Evolutionary conservation across 2,329 filamentous ascomycete genomes (phyloP).

Genomic region (Trichoderma simmonsii): DNA sequence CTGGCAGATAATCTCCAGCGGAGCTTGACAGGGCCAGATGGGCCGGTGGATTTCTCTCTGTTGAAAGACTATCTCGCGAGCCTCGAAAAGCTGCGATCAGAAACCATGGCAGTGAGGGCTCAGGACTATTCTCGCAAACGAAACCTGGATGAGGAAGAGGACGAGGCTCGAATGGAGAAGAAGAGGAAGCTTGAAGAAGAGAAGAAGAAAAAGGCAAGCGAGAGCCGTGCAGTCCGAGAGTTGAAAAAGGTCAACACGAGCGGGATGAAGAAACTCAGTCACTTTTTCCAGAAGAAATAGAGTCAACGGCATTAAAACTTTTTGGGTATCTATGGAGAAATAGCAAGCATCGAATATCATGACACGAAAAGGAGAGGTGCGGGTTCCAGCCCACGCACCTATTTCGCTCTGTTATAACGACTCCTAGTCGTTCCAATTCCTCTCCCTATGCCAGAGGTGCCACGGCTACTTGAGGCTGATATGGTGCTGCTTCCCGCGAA

Average conservation of each 20-base stretch:
- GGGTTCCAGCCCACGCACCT: conserved; percentile 14
- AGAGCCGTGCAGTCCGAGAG: conserved; percentile 73
- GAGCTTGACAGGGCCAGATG: conserved; percentile 37
- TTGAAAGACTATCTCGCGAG: conserved; percentile 67
- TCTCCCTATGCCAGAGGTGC: conserved; percentile 32
- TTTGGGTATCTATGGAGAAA: conserved; percentile 31
- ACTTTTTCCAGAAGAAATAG: conserved; percentile 78
- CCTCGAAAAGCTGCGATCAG: conserved; percentile 64
- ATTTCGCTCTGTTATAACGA: conserved; percentile 35
- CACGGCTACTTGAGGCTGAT: conserved; percentile 32
- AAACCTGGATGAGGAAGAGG: conserved; percentile 62
- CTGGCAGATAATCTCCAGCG: conserved; percentile 43
- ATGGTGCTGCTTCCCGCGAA: conserved; percentile 29
- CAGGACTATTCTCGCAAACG: conserved; percentile 71
- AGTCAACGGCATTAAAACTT: neutral
- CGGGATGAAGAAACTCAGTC: conserved; percentile 96
- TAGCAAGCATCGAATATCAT: neutral
- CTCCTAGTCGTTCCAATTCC: conserved; percentile 33
- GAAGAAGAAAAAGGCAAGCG: conserved; percentile 72
- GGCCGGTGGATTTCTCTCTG: conserved; percentile 61
- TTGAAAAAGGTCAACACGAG: conserved; percentile 85
- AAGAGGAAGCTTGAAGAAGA: conserved; percentile 85
- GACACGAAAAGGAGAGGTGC: conserved; percentile 7
- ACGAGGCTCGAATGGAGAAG: conserved; percentile 68
- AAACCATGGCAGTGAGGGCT: conserved; percentile 67